Evolutionary conservation across 208 protist species (phyloP), one percentile per base, ranked within the genome.

Genomic region (Crithidia thermophila): DNA sequence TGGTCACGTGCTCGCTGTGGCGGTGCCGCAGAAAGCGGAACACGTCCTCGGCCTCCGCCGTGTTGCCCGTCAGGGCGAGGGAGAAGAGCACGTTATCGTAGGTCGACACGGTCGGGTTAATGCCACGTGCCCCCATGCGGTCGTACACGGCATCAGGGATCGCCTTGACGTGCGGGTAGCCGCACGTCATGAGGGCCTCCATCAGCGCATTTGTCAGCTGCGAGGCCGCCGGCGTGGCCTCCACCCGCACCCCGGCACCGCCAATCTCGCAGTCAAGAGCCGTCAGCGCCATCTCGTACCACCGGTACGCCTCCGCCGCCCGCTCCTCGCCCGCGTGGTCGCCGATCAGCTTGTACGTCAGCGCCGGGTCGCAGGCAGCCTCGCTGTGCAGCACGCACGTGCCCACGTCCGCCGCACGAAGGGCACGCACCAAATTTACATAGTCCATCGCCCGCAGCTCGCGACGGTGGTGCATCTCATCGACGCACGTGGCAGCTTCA

Each of bases 191-290:
- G 23, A 93, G 79, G 27, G 79, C 57, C 31, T 73, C 68, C 90
- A 95, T 95, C 23, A 95, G 66, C 20, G 83, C 79, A 46, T 95
- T 95, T 1, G 76, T 77, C 23, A 93, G 72, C 61, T 93, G 82
- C 28, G 87, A 62, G 25, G 90, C 85, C 0, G 76, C 81, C n/a
- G 76, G 57, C 33, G 88, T 86, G 10, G 65, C 27, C 64, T 69
- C 59, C 13, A 46, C 56, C 11, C 43, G 62, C 37, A 64, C 39
- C 8, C 33, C 45, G 3, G 57, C 28, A 1, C 45, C 64, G n/a
- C 70, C n/a, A n/a, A n/a, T 46, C 36, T 66, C 45, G 33, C 25
- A 47, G 18, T 45, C 53, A 28, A 94, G 50, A 20, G 52, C 64
- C 4, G 77, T 34, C 57, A 91, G 61, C 9, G 71, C 89, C 69